These are phyloP conservation scores for Trypanosoma platydactyli DNA, from an alignment of 208 protist species.

Conservation along the genomic window DNA sequence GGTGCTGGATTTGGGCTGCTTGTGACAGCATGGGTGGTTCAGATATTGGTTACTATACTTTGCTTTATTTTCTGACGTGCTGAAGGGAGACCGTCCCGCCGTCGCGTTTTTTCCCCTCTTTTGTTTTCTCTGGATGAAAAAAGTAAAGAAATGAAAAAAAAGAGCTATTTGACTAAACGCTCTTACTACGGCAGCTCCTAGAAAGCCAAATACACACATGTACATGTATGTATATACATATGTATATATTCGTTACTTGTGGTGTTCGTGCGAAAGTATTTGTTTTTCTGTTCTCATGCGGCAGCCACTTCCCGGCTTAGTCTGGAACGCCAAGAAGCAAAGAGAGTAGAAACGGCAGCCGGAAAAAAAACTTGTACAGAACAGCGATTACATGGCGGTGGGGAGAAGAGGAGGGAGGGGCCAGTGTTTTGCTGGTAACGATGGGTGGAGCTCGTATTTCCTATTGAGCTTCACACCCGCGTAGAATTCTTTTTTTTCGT, in stretches of 20 bases:
- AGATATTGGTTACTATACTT: constrained; percentile 29
- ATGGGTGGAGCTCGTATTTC: no score
- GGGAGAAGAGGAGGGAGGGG: no score
- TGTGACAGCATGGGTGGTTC: constrained; percentile 41
- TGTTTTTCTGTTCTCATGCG: constrained; percentile 33
- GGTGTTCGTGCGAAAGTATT: no score
- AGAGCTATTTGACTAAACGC: no score
- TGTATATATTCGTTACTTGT: constrained; percentile 13
- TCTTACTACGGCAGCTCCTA: no score
- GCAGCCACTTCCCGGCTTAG: background rate
- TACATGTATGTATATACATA: background rate
- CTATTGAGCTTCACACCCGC: no score
- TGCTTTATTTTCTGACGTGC: constrained; percentile 6
- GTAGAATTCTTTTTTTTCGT: constrained; percentile 10
- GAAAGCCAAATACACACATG: background rate
- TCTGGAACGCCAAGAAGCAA: no score
- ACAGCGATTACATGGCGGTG: no score
- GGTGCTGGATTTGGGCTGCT: constrained; percentile 40
- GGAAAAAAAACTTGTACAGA: no score
- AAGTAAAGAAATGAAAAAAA: no score
- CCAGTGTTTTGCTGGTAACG: no score
- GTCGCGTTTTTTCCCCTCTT: background rate
- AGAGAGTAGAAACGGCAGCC: no score
- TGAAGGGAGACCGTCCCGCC: background rate
- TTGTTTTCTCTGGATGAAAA: background rate